phyloP scores from a whole-genome alignment of 2,329 filamentous ascomycete species.

The Ophiognomonia clavigignenti-juglandacearum region DNA sequence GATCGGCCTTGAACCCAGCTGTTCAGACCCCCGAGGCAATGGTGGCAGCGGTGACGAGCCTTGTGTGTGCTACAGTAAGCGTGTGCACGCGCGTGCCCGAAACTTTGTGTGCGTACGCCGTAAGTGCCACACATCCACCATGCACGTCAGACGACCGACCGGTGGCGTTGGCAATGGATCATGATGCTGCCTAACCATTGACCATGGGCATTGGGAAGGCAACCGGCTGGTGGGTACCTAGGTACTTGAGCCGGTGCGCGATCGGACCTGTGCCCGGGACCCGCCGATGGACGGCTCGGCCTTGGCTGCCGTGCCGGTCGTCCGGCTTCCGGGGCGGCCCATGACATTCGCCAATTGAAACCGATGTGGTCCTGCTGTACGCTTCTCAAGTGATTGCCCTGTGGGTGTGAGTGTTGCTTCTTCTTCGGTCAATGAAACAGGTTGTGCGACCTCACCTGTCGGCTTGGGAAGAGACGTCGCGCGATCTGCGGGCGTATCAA shows the following conservation, averaged over 20 bases:
- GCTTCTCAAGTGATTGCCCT: too few relatives aligned
- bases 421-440: background rate
- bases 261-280: background rate
- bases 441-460: background rate
- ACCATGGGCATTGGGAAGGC: too few relatives aligned
- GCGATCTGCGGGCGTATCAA: too few relatives aligned
- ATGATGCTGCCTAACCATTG: too few relatives aligned
- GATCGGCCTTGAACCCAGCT: too few relatives aligned
- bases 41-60: background rate
- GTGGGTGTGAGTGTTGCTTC: too few relatives aligned
- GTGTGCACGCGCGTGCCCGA: too few relatives aligned
- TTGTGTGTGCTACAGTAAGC: too few relatives aligned
- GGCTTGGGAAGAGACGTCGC: too few relatives aligned
- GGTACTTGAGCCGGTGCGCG: background rate
- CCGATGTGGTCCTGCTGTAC: background rate
- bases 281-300: background rate
- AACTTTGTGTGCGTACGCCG: too few relatives aligned
- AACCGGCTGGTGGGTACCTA: too few relatives aligned
- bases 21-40: too few relatives aligned
- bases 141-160: background rate
- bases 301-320: background rate
- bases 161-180: background rate
- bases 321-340: background rate
- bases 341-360: background rate
- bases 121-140: background rate